phyloP scores from a whole-genome alignment of 192 early-diverging fungal genomes.

The Pilobolus umbonatus region DNA sequence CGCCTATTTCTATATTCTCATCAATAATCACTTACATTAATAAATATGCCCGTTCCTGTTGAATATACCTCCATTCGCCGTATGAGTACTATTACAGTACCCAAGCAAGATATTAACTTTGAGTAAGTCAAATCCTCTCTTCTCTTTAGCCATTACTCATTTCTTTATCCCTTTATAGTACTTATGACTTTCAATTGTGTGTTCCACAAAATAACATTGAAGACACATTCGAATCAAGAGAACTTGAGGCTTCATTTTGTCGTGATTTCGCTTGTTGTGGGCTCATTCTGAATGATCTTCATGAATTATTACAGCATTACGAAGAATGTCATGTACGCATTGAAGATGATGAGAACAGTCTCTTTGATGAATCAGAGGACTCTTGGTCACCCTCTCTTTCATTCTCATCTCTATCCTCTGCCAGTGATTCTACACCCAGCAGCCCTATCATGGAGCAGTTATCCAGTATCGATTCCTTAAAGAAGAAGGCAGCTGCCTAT shows the following conservation, averaged over 20 bases:
- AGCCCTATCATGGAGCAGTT: slow-evolving; percentile 8
- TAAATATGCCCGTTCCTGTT: slow-evolving; percentile 31
- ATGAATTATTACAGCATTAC: slow-evolving; percentile 94
- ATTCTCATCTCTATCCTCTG: slow-evolving; percentile 7
- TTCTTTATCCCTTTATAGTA: slow-evolving; percentile 8
- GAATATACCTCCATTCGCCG: slow-evolving; percentile 24
- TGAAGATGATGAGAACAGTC: slow-evolving; percentile 53
- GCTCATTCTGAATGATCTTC: slow-evolving; percentile 78
- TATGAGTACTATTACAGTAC: slow-evolving; percentile 30
- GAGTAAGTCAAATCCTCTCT: slow-evolving; percentile 24
- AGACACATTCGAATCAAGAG: slow-evolving; percentile 44
- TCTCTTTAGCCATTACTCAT: slow-evolving; percentile 3
- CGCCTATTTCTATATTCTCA: neutral
- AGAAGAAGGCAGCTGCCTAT: slow-evolving; percentile 26
- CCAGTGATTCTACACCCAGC: neutral
- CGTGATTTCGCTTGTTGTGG: slow-evolving; percentile 96
- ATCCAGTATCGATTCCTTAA: slow-evolving; percentile 23
- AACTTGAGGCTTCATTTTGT: slow-evolving; percentile 85
- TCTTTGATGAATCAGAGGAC: slow-evolving; percentile 28
- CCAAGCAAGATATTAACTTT: slow-evolving; percentile 33
- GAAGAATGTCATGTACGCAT: slow-evolving; percentile 91
- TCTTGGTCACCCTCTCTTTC: slow-evolving; percentile 17
- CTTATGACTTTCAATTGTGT: slow-evolving; percentile 30
- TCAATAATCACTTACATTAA: neutral
- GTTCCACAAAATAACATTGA: slow-evolving; percentile 20